These are phyloP conservation scores for Metarhizium humberi DNA, from an alignment of 2,329 filamentous ascomycete genomes.

Conservation along the genomic window DNA sequence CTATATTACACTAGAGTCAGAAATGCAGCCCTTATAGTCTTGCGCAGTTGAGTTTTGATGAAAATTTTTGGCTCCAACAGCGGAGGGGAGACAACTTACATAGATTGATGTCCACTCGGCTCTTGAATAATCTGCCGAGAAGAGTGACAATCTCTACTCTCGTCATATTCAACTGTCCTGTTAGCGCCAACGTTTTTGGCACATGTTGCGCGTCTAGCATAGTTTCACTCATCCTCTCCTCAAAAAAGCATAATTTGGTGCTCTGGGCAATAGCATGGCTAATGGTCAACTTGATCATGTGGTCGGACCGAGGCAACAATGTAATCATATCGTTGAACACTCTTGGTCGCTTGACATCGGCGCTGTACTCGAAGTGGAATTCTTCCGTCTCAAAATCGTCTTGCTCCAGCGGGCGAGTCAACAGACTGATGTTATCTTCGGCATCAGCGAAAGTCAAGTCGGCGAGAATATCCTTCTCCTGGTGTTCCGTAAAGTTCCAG, in stretches of 20 bases:
- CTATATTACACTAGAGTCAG: constrained; percentile 30
- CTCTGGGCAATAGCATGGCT: constrained; percentile 96
- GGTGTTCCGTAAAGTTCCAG: constrained; percentile 95
- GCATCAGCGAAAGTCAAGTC: constrained; percentile 83
- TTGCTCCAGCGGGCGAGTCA: constrained; percentile 72
- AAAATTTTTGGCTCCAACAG: not conserved
- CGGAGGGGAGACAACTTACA: constrained; percentile 49
- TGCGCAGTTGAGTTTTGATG: not conserved
- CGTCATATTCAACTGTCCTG: constrained; percentile 84
- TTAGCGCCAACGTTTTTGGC: constrained; percentile 78
- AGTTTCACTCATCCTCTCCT: constrained; percentile 89
- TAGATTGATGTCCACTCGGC: constrained; percentile 91
- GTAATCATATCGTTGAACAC: constrained; percentile 99
- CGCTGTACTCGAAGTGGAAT: constrained; percentile 96
- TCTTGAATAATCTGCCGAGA: constrained; percentile 82
- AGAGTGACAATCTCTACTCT: constrained; percentile 88
- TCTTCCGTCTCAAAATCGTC: constrained; percentile 95
- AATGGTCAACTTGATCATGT: constrained; percentile 98
- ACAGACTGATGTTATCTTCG: constrained; percentile 55
- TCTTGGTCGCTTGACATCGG: constrained; percentile 72
- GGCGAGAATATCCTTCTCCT: constrained; percentile 93
- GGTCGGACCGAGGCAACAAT: constrained; percentile 75
- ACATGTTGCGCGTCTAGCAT: constrained; percentile 92
- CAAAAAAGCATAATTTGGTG: constrained; percentile 92
- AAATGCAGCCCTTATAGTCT: not conserved